These are phyloP conservation scores for Fraxinus quadrangulata DNA, from an alignment of 257 asterid species.

Conservation along the genomic window DNA sequence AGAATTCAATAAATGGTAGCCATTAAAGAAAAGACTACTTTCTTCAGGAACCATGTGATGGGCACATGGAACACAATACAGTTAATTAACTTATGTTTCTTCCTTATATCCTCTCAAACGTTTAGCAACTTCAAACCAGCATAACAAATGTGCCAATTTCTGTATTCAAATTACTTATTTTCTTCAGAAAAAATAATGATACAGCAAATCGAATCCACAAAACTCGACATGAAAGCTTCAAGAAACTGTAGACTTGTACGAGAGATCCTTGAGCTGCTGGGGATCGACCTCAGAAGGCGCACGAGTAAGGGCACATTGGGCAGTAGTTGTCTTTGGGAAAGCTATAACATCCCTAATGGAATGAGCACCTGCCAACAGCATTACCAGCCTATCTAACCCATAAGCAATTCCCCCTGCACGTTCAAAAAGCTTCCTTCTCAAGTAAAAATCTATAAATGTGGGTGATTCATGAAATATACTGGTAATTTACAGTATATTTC, in stretches of 20 bases:
- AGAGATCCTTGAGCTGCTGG: conserved; percentile 80
- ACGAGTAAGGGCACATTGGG: conserved; percentile 87
- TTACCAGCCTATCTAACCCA: conserved; percentile 83
- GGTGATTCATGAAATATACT: no score
- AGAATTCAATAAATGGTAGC: no score
- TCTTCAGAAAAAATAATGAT: background rate
- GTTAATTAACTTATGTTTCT: no score
- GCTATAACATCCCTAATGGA: conserved; percentile 96
- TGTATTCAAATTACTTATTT: background rate
- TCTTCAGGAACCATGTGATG: no score
- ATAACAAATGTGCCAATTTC: background rate
- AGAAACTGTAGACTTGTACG: conserved; percentile 36
- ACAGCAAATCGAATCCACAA: background rate
- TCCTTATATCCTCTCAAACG: background rate
- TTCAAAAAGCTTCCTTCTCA: background rate
- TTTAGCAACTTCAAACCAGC: background rate
- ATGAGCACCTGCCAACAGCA: conserved; percentile 76
- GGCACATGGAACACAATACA: no score
- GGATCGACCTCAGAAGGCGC: conserved; percentile 83
- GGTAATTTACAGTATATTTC: background rate
- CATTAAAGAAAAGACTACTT: no score
- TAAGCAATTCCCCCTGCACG: conserved; percentile 88
- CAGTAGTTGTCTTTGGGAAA: conserved; percentile 93
- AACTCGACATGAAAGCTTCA: background rate
- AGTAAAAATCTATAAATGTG: background rate